Evolutionary conservation across 441 rosid genomes (phyloP), one percentile per base, ranked within the genome.

Genomic region (Populus hybrid): DNA sequence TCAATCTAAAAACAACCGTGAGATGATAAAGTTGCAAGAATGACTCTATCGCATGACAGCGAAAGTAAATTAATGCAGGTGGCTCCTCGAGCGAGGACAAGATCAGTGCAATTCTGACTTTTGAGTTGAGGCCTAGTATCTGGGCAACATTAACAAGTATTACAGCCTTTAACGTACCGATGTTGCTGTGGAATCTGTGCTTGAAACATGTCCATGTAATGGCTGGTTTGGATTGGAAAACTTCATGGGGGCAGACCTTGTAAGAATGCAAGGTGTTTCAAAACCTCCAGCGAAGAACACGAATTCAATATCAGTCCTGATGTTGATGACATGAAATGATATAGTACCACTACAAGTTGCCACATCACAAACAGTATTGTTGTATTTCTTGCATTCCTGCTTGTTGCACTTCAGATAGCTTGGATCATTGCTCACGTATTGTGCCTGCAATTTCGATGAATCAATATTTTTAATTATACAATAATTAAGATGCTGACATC

Each of bases 241-340:
- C 6, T 76, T 82, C 14, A 88, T 12, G n/a, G 91, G 83, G 21
- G 40, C 7, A 2, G 92, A 76, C 42, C 83, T 80, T 4, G 79
- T 72, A 36, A 91, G 42, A 53, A 90, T 32, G 85, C 96, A 91
- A 10, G 96, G 94, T 0, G 72, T 71, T 0, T 10, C 67, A 28
- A 91, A 91, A 6, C 96, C 96, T 3, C 89, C 92, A 2, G 78
- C 53, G 8, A 91, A 91, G 26, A 91, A 75, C 26, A 90, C 90
- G 74, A 91, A 91, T 30, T 86, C 86, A 28, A 91, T 84, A 83
- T 89, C 85, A 0, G 90, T 89, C 80, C 94, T 86, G 77, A 90
- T 81, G 85, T 91, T 91, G 12, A 91, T 26, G 3, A 90, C 91
- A 75, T 91, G 92, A 77, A 91, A 91, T 1, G 69, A 70, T 32